A percentile compares a stretch with the other conserved stretches of the same genome.
phyloP scores from a whole-genome alignment of 495 filamentous ascomycete genomes.

The Hypoxylon subgilvum region DNA sequence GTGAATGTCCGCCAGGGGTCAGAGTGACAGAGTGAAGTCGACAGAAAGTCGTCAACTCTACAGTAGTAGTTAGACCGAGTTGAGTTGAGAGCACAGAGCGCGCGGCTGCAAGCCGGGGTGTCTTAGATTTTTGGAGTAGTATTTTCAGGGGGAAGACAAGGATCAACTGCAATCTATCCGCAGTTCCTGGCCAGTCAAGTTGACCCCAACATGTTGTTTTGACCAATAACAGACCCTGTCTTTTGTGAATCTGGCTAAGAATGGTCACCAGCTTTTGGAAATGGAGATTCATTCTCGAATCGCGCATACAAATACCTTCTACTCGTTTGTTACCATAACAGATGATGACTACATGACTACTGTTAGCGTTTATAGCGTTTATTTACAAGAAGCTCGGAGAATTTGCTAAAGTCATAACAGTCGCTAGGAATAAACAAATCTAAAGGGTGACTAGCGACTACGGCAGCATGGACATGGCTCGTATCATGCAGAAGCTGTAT shows the following conservation, averaged over 20 bases:
- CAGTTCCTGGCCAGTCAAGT: slow-evolving; percentile 26
- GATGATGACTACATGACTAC: not conserved
- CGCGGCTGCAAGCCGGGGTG: slow-evolving; percentile 33
- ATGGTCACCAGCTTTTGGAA: slow-evolving; percentile 5
- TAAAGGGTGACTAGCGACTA: not conserved
- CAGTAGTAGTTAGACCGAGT: slow-evolving; percentile 24
- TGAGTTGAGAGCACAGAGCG: slow-evolving; percentile 35
- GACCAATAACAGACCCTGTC: slow-evolving; percentile 26
- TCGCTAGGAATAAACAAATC: slow-evolving; percentile 10
- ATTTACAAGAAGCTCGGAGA: no score
- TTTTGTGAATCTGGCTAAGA: slow-evolving; percentile 11
- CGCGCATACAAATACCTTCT: not conserved
- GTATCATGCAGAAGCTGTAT: not conserved
- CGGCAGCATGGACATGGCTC: not conserved
- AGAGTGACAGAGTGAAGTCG: slow-evolving; percentile 31
- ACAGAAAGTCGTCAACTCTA: slow-evolving; percentile 23
- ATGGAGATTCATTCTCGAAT: slow-evolving; percentile 4
- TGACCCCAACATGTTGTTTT: slow-evolving; percentile 8
- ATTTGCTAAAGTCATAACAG: slow-evolving; percentile 5
- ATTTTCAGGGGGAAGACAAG: slow-evolving; percentile 35
- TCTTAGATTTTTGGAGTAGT: slow-evolving; percentile 34
- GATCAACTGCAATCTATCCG: slow-evolving; percentile 31
- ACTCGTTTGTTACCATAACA: slow-evolving; percentile 9
- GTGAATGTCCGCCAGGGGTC: slow-evolving; percentile 10
- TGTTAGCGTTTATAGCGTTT: not conserved